Conservation (phyloP, 2,329 filamentous ascomycete genomes). For the Aspergillus latus region DNA sequence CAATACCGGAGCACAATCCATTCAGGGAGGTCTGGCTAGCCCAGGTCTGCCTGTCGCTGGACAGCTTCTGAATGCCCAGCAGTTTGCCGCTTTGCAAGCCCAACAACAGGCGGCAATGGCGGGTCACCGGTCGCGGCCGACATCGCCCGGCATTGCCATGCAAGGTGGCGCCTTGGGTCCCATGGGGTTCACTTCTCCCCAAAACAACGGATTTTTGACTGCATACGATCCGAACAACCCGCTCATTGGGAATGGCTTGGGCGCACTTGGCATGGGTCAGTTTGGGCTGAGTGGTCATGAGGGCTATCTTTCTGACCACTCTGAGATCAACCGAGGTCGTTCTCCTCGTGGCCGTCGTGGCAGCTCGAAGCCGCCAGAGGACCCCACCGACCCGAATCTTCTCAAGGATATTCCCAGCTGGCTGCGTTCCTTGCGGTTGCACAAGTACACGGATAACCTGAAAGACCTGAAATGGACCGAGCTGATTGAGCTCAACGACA, state of each 20-base stretch:
- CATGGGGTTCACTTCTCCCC: conserved; percentile 78
- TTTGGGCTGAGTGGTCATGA: conserved; percentile 71
- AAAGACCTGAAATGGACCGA: conserved; percentile 98
- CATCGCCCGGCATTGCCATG: conserved; percentile 82
- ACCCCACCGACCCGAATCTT: conserved; percentile 86
- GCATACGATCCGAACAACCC: conserved; percentile 76
- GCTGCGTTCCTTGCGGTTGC: conserved; percentile 88
- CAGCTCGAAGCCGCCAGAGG: conserved; percentile 95
- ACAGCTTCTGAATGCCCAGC: conserved; percentile 80
- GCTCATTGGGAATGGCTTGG: conserved; percentile 70
- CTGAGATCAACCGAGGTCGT: conserved; percentile 83
- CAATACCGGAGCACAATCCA: conserved; percentile 59
- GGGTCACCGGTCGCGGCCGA: conserved; percentile 78
- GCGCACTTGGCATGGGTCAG: conserved; percentile 68
- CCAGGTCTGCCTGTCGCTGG: conserved; percentile 74
- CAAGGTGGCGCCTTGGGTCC: conserved; percentile 61
- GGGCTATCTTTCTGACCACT: conserved; percentile 91
- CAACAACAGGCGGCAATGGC: conserved; percentile 59
- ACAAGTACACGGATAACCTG: conserved; percentile 98
- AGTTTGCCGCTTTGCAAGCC: conserved; percentile 76
- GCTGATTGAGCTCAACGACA: conserved; percentile 86
- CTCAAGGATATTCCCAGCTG: conserved; percentile 95
- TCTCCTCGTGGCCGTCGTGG: conserved; percentile 90
- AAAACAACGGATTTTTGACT: conserved; percentile 90
- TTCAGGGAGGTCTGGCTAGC: conserved; percentile 61